Evolutionary conservation across 345 rosid species (phyloP).

Genomic region (Firmiana major): DNA sequence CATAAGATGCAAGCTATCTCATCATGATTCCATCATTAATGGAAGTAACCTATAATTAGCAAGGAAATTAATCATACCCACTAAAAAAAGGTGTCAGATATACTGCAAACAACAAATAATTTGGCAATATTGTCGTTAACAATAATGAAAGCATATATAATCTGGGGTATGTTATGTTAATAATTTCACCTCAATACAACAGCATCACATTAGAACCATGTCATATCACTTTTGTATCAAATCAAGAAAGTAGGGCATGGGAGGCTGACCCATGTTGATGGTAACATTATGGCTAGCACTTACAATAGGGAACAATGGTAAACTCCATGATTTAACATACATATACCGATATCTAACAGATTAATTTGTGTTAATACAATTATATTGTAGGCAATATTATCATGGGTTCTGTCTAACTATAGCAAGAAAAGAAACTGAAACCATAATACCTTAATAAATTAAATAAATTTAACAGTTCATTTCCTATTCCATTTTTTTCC

Average conservation of each 20-base stretch:
- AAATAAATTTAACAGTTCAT: no score
- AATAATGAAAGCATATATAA: background rate
- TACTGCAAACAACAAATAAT: background rate
- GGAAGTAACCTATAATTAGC: background rate
- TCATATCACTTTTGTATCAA: conserved; percentile 95
- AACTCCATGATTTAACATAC: background rate
- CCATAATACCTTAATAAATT: no score
- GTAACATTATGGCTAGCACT: conserved; percentile 74
- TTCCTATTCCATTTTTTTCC: no score
- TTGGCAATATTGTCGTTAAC: background rate
- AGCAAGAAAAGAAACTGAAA: no score
- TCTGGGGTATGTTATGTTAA: background rate
- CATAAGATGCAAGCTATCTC: background rate
- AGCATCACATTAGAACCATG: conserved; percentile 94
- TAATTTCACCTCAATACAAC: conserved; percentile 46
- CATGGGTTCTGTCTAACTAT: no score
- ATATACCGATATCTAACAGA: background rate
- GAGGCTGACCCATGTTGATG: no score
- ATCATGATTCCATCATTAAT: background rate
- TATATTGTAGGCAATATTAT: background rate
- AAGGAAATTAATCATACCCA: background rate
- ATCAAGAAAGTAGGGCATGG: no score
- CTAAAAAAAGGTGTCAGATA: background rate
- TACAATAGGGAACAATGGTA: conserved; percentile 29
- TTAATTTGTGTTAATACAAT: background rate